Evolutionary conservation across 2,329 filamentous ascomycete genomes (phyloP).

Genomic region (Aspergillus udagawae): DNA sequence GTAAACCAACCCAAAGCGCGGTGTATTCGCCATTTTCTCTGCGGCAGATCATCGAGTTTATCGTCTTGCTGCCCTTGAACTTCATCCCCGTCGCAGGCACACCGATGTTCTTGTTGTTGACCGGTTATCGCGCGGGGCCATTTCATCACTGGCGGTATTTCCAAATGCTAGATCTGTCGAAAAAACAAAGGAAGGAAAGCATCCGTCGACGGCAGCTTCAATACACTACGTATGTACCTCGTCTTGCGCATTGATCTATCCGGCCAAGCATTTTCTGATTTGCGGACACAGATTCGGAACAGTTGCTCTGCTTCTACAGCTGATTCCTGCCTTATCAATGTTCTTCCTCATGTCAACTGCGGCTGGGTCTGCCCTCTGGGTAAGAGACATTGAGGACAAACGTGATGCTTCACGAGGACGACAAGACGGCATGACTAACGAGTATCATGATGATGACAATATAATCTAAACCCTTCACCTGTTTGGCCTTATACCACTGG

Average conservation of each 20-base stretch:
- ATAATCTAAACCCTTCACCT: constrained; percentile 6
- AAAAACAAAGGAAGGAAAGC: constrained; percentile 68
- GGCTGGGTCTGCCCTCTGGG: constrained; percentile 82
- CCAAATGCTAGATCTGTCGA: constrained; percentile 69
- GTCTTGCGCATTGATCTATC: neutral
- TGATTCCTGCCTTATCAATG: constrained; percentile 89
- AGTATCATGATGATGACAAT: constrained; percentile 37
- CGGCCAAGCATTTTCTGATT: neutral
- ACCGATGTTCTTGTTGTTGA: constrained; percentile 81
- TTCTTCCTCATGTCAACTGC: constrained; percentile 88
- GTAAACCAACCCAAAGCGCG: constrained; percentile 71
- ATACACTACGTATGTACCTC: constrained; percentile 66
- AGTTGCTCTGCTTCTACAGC: constrained; percentile 74
- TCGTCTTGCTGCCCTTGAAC: constrained; percentile 76
- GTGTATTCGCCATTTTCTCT: constrained; percentile 86
- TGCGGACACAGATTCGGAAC: constrained; percentile 64
- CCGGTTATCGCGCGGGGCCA: constrained; percentile 80
- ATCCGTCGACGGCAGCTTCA: constrained; percentile 68
- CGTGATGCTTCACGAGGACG: constrained; percentile 26
- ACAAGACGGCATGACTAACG: constrained; percentile 19
- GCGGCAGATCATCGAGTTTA: constrained; percentile 82
- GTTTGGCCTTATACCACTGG: neutral
- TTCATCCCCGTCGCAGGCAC: constrained; percentile 80
- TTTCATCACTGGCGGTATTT: constrained; percentile 91
- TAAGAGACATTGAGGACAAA: constrained; percentile 67